Evolutionary conservation across 306 rosid species (phyloP), one percentile per base, ranked within the genome.

Genomic region (Bauhinia variegata): DNA sequence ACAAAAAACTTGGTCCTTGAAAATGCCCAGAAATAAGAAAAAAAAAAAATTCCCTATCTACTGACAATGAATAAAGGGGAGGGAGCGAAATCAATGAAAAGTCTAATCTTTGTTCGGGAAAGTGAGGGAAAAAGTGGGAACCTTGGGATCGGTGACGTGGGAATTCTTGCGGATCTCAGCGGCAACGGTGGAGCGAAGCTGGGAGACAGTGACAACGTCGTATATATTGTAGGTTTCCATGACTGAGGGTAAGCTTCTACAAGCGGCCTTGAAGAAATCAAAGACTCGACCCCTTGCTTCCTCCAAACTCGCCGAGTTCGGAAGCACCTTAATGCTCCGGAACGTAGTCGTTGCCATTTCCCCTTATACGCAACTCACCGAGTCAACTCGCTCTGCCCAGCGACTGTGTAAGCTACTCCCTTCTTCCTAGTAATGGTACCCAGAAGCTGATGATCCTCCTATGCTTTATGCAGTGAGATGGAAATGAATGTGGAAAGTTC

Each of bases 121-220:
- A 55, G n/a, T 42, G 14, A 52, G 52, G 15, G 8, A n/a, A n/a
- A 30, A 34, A 10, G 31, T 12, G 13, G 28, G 13, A 46, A 93
- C 97, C 93, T 90, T 93, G 56, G 97, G 95, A 59, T 93, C 54
- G 49, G 86, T 75, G 75, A 90, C 11, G 58, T 76, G 71, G 8
- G 85, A 10, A 71, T 92, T 86, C 77, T 82, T 88, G 77, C 97
- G 97, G 86, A 90, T 83, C 90, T 93, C 69, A 3, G 96, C 33
- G 76, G 99, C 84, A 72, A 90, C 38, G 65, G 88, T 33, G 70
- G 97, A 84, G 62, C 99, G 99, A 52, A 93, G 96, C 51, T 86
- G 78, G 28, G 99, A 86, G 47, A 80, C 38, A 2, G 78, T 28
- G 17, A 66, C 78, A 64, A 85, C 86, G 49, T 93, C 99, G 71